Conservation (phyloP, 1,284 basidiomycete species). For the Sporisorium iseilematis-ciliati region DNA sequence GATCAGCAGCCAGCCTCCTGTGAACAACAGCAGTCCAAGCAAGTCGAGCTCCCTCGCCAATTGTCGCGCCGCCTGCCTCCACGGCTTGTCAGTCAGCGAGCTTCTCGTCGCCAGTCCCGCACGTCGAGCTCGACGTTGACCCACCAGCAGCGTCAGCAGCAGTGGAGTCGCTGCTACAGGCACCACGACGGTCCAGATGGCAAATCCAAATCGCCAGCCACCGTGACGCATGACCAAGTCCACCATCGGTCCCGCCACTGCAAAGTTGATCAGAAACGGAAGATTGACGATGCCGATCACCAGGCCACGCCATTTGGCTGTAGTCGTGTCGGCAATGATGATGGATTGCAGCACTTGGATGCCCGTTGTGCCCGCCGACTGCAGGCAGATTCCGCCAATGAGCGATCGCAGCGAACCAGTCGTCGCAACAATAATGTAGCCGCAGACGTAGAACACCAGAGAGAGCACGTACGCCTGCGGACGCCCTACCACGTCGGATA, state of each 20-base stretch:
- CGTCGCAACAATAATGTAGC: slow-evolving; percentile 79
- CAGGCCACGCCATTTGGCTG: slow-evolving; percentile 81
- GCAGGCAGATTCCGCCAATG: slow-evolving; percentile 74
- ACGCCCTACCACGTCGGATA: slow-evolving; percentile 77
- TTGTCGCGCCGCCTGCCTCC: slow-evolving; percentile 37
- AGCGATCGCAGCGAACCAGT: slow-evolving; percentile 75
- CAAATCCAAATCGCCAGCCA: slow-evolving; percentile 82
- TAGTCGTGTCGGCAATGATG: slow-evolving; percentile 80
- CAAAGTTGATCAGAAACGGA: slow-evolving; percentile 77
- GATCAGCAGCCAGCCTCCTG: slow-evolving; percentile 74
- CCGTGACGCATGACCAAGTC: slow-evolving; percentile 73
- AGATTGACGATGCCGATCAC: slow-evolving; percentile 74
- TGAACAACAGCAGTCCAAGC: slow-evolving; percentile 78
- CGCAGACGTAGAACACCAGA: slow-evolving; percentile 72
- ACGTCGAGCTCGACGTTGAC: slow-evolving; percentile 56
- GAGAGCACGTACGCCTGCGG: slow-evolving; percentile 76
- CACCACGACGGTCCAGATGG: slow-evolving; percentile 71
- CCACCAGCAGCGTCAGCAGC: slow-evolving; percentile 61
- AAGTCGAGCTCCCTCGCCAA: slow-evolving; percentile 75
- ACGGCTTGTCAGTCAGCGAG: slow-evolving; percentile 37
- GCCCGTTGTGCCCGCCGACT: slow-evolving; percentile 70
- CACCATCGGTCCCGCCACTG: slow-evolving; percentile 77
- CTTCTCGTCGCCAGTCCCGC: slow-evolving; percentile 47
- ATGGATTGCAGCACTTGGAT: slow-evolving; percentile 72
- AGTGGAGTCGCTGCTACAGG: slow-evolving; percentile 65